phyloP scores from a whole-genome alignment of 1,284 basidiomycete genomes.

The Marasmius sp. region DNA sequence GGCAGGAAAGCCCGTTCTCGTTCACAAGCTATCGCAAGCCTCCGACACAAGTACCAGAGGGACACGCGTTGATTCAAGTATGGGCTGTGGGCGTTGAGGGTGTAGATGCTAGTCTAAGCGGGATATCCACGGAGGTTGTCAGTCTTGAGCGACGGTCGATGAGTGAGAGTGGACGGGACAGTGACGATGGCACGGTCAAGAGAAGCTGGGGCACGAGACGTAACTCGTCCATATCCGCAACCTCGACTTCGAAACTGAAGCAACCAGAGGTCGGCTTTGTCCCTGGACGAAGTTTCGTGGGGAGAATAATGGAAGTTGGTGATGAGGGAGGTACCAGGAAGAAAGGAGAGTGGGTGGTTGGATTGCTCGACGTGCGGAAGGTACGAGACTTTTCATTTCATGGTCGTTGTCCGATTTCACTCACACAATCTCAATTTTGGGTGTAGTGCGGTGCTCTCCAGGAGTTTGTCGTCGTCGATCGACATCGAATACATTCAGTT shows the following conservation, averaged over 20 bases:
- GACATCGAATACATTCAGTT: constrained; percentile 71
- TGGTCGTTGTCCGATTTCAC: constrained; percentile 5
- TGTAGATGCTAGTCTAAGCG: constrained; percentile 63
- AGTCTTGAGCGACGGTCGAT: constrained; percentile 23
- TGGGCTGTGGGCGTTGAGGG: constrained; percentile 82
- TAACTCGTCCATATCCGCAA: neutral
- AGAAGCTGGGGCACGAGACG: constrained; percentile 6
- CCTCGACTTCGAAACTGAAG: neutral
- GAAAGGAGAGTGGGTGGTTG: constrained; percentile 83
- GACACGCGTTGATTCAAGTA: constrained; percentile 78
- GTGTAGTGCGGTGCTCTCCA: constrained; percentile 77
- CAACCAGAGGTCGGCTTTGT: constrained; percentile 61
- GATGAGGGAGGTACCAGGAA: constrained; percentile 69
- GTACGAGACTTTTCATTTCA: constrained; percentile 41
- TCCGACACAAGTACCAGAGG: constrained; percentile 65
- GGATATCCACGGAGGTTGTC: constrained; percentile 19
- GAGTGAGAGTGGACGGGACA: constrained; percentile 9
- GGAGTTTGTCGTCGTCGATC: constrained; percentile 81
- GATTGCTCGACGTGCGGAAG: constrained; percentile 75
- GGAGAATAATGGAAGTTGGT: constrained; percentile 76
- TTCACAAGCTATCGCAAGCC: constrained; percentile 70
- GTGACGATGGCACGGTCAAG: constrained; percentile 6
- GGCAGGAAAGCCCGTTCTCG: neutral
- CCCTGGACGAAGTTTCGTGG: constrained; percentile 83
- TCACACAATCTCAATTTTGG: constrained; percentile 1